phyloP scores from a whole-genome alignment of 2,329 filamentous ascomycete genomes.

The Aurifilum marmelostoma region DNA sequence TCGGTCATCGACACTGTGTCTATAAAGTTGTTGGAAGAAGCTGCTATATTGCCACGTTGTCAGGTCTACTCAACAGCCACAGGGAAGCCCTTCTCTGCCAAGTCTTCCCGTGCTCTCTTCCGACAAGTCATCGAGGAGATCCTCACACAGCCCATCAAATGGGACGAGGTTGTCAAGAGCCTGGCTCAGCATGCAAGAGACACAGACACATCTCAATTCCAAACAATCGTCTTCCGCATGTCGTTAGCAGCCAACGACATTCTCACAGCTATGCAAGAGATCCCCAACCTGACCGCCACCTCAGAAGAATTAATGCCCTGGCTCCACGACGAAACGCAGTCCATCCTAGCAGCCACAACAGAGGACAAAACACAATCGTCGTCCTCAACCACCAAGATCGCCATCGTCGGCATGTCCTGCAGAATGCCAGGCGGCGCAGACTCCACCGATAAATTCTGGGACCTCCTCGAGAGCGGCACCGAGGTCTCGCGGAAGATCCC shows the following conservation, averaged over 20 bases:
- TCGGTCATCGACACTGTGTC: background rate
- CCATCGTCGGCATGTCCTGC: constrained; percentile 68
- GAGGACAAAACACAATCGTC: too few relatives aligned
- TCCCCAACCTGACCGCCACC: background rate
- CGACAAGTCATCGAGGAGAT: constrained; percentile 36
- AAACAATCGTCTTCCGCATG: constrained; percentile 35
- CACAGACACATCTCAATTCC: constrained; percentile 26
- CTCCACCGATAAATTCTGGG: constrained; percentile 64
- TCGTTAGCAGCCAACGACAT: constrained; percentile 37
- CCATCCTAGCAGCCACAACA: constrained; percentile 1
- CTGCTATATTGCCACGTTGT: constrained; percentile 30
- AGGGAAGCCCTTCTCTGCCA: constrained; percentile 36
- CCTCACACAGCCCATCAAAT: constrained; percentile 37
- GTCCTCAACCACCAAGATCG: constrained; percentile 55
- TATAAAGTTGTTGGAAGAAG: background rate
- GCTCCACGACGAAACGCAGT: constrained; percentile 22
- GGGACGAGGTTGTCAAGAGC: constrained; percentile 36
- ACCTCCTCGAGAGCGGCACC: constrained; percentile 62
- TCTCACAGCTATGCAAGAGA: constrained; percentile 27
- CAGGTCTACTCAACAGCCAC: constrained; percentile 40
- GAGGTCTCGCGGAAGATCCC: constrained; percentile 62
- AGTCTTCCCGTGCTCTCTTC: constrained; percentile 34
- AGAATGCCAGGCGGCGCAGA: constrained; percentile 63
- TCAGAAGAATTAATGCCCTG: constrained; percentile 33
- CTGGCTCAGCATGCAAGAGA: constrained; percentile 20